Evolutionary conservation across 495 filamentous ascomycete species (phyloP).

Genomic region (Aspergillus saccharolyticus): DNA sequence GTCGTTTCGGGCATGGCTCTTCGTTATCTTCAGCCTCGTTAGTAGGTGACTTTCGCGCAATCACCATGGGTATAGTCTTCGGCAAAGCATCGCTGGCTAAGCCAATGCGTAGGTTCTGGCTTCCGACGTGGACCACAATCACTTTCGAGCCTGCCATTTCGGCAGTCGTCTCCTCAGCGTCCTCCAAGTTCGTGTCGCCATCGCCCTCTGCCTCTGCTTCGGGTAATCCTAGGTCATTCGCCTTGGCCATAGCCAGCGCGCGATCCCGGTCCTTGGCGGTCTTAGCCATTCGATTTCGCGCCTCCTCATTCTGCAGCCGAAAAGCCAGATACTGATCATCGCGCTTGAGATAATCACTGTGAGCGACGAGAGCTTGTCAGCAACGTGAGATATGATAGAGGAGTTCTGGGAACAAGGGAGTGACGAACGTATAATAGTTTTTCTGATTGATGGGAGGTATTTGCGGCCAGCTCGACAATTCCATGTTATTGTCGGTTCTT

Average conservation of each 20-base stretch:
- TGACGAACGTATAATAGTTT: slow-evolving; percentile 94
- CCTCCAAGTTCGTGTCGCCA: slow-evolving; percentile 61
- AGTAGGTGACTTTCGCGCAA: slow-evolving; percentile 67
- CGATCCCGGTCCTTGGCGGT: slow-evolving; percentile 82
- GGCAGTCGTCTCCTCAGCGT: slow-evolving; percentile 51
- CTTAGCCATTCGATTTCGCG: slow-evolving; percentile 69
- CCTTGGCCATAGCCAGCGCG: slow-evolving; percentile 65
- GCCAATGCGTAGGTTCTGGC: slow-evolving; percentile 90
- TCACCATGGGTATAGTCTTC: slow-evolving; percentile 88
- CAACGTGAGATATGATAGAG: background rate
- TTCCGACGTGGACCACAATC: slow-evolving; percentile 96
- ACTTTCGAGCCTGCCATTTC: slow-evolving; percentile 79
- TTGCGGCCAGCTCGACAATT: slow-evolving; percentile 88
- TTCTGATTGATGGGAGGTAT: slow-evolving; percentile 94
- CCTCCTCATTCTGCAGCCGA: slow-evolving; percentile 79
- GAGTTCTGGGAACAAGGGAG: background rate
- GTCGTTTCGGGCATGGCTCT: slow-evolving; percentile 85
- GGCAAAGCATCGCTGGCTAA: slow-evolving; percentile 91
- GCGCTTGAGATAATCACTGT: slow-evolving; percentile 92
- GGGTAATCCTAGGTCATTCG: slow-evolving; percentile 36
- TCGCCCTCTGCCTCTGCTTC: slow-evolving; percentile 51
- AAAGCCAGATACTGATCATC: slow-evolving; percentile 93
- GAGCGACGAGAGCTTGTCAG: background rate
- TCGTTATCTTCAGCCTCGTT: slow-evolving; percentile 77
- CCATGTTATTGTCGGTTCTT: slow-evolving; percentile 96